These are phyloP conservation scores for Pyrenula aspistea DNA, from an alignment of 495 filamentous ascomycete species.

Conservation along the genomic window DNA sequence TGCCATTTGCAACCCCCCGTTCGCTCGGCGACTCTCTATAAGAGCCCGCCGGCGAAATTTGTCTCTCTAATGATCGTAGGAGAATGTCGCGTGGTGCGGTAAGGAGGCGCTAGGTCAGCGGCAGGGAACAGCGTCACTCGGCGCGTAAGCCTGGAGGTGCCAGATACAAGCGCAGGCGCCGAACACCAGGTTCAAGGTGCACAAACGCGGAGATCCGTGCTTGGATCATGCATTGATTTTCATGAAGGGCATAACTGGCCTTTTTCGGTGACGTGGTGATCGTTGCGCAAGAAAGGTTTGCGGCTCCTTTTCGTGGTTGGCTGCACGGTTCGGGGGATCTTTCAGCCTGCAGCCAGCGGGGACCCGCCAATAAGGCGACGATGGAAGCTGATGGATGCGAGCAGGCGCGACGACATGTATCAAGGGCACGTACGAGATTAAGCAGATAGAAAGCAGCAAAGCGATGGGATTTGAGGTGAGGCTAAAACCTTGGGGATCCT, in stretches of 20 bases:
- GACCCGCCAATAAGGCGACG: no score
- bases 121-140: not conserved
- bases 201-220: no score
- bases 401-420: no score
- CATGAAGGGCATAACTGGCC: not conserved
- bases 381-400: no score
- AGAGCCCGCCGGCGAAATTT: not conserved
- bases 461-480: not conserved
- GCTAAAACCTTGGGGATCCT: not conserved
- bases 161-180: not conserved
- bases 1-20: constrained; percentile 48
- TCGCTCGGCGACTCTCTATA: not conserved
- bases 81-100: not conserved
- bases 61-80: not conserved
- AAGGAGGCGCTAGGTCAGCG: not conserved
- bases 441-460: not conserved
- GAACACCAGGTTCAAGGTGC: not conserved
- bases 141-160: not conserved
- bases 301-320: not conserved
- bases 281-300: not conserved
- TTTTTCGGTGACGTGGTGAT: not conserved
- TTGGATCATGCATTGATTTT: not conserved
- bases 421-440: no score
- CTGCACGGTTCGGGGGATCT: not conserved
- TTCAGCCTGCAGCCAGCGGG: not conserved